Evolutionary conservation across 2,329 filamentous ascomycete genomes (phyloP), one percentile per base, ranked within the genome.

Genomic region (Aspergillus fischeri): DNA sequence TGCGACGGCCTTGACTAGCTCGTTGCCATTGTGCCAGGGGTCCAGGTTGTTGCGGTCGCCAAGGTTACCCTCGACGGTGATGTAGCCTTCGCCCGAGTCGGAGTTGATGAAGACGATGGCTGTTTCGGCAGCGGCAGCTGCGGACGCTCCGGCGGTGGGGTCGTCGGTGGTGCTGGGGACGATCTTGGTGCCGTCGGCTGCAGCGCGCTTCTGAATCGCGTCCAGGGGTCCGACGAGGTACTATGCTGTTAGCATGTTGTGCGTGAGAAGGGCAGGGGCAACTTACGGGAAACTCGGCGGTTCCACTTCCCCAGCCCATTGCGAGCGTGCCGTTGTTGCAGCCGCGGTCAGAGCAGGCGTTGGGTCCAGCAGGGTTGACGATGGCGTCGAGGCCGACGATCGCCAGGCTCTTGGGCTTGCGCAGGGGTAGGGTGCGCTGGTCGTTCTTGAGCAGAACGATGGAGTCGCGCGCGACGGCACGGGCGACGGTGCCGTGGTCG

Each of bases 241-340:
- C 61, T 73, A 47, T 35, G 27, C 2, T 4, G 28, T 56, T 9
- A n/a, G 25, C 20, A 4, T 9, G 21, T 29, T 10, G 9, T 25
- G 44, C 17, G 14, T 11, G 3, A 8, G 25, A 1, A 24, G 17
- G 6, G 8, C 17, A 17, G 20, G 25, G 25, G 25, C 6, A 27
- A 56, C 58, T 32, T 57, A 68, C 64, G 0, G 89, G 86, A 75
- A 88, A 92, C 55, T 90, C 82, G 4, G 86, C 79, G 0, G 85
- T 87, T 50, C 90, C 90, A 3, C 85, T 89, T 1, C 89, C 90
- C 89, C 89, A 92, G 11, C 83, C 84, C 82, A 90, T 88, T 38
- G 82, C 88, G 2, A 91, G 77, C 0, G 85, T 86, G 4, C 86
- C 87, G 55, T 82, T 83, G 66, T 89, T 84, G 70, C 86, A 89